Conservation (phyloP, 768 basidiomycete genomes). For the Phylloporus scabripes region DNA sequence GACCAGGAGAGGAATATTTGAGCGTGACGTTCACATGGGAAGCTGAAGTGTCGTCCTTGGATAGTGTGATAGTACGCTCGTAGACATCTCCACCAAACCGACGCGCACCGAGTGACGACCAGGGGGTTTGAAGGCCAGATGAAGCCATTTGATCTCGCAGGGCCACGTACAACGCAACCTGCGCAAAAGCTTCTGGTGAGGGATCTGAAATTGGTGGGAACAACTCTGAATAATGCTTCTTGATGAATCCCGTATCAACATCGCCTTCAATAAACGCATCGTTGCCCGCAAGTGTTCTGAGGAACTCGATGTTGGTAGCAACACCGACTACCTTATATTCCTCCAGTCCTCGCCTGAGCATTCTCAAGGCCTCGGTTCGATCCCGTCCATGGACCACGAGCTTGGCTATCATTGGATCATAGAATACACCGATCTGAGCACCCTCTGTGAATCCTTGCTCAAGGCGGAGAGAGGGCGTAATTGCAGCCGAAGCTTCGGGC, state of each 20-base stretch:
- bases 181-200: conserved; percentile 60
- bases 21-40: conserved; percentile 37
- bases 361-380: conserved; percentile 75
- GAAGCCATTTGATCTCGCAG: conserved; percentile 52
- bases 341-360: conserved; percentile 74
- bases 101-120: conserved; percentile 64
- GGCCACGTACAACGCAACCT: conserved; percentile 71
- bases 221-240: conserved; percentile 81
- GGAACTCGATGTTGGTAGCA: conserved; percentile 87
- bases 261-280: conserved; percentile 69
- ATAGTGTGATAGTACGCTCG: conserved; percentile 57
- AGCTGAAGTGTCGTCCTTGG: conserved; percentile 45
- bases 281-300: conserved; percentile 73
- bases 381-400: conserved; percentile 85
- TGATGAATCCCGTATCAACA: conserved; percentile 91
- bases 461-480: conserved; percentile 68
- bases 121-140: conserved; percentile 45
- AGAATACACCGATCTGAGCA: conserved; percentile 79
- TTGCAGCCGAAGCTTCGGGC: conserved; percentile 15
- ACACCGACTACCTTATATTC: conserved; percentile 91
- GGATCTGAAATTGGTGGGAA: conserved; percentile 64
- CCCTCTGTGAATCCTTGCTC: conserved; percentile 86
- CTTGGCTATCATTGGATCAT: conserved; percentile 91
- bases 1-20: conserved; percentile 36
- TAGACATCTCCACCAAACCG: conserved; percentile 75